Evolutionary conservation across 805 yeast genomes (phyloP), one percentile per base, ranked within the genome.

Genomic region (Brettanomyces naardenensis): DNA sequence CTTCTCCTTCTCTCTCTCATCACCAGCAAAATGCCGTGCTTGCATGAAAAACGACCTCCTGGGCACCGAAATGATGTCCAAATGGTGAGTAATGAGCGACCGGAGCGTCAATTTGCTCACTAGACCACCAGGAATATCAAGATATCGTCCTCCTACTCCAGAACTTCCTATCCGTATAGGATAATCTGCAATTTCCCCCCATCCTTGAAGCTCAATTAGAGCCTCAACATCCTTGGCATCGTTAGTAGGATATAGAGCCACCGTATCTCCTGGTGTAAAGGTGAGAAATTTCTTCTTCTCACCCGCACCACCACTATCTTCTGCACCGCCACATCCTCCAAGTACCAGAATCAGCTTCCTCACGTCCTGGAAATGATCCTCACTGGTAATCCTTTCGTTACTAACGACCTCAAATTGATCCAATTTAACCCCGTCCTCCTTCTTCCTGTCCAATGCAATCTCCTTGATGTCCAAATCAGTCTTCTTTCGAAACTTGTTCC

Each of bases 331-430:
- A 13, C 9, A n/a, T n/a, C n/a, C n/a, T n/a, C n/a, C n/a, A n/a
- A n/a, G n/a, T n/a, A n/a, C n/a, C 14, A 86, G 62, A 0, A 55
- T 52, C 11, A 88, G 56, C 38, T 72, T 75, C 28, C 96, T 67
- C 2, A 90, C 95, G 54, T 92, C 97, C 58, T 92, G 97, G 61
- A 86, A 87, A 61, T 92, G 97, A 36, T 75, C 79, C 0, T 46
- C 43, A 0, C 73, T 56, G 0, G 97, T 90, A 13, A 92, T 62
- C 41, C 95, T 61, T 1, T 58, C 44, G 51, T 86, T 86, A 2
- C 44, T 32, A 0, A 44, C 39, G 5, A 89, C 66, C 7, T 46
- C 60, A 0, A 83, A 95, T 5, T 6, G 44, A 35, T 7, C 31
- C 19, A 15, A 15, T 7, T 22, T 17, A 6, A 15, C 18, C 10